These are phyloP conservation scores for Backusella morwellensis DNA, from an alignment of 192 early-diverging fungal species.

Conservation along the genomic window DNA sequence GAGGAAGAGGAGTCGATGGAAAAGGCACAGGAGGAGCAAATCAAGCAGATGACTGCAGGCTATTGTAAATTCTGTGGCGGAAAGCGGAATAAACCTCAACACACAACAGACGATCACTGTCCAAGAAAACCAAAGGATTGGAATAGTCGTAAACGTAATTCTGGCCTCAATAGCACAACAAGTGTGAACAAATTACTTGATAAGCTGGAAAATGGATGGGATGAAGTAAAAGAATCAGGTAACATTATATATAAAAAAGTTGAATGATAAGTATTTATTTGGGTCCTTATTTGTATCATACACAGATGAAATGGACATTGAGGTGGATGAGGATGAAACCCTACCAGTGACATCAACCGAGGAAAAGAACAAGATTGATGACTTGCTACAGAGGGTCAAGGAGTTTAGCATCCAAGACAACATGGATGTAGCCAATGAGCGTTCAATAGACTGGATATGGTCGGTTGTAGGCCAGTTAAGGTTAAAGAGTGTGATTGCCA, in stretches of 20 bases:
- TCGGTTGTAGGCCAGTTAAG: constrained; percentile 30
- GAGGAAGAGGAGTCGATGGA: neutral
- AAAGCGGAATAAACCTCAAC: constrained; percentile 21
- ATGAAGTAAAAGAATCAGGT: constrained; percentile 26
- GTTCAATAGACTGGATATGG: constrained; percentile 46
- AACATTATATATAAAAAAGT: neutral
- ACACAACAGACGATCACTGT: constrained; percentile 20
- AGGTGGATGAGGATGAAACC: constrained; percentile 18
- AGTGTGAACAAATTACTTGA: constrained; percentile 23
- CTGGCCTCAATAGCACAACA: constrained; percentile 27
- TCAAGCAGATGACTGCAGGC: neutral
- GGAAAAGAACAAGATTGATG: neutral
- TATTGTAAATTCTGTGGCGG: constrained; percentile 44
- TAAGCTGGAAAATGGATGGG: constrained; percentile 18
- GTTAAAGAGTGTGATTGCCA: constrained; percentile 33
- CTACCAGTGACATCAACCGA: neutral
- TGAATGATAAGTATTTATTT: too few species aligned
- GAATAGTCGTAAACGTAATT: constrained; percentile 26
- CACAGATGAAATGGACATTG: constrained; percentile 35
- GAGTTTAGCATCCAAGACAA: neutral
- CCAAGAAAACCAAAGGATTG: constrained; percentile 24
- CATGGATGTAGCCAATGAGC: constrained; percentile 14
- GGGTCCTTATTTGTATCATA: neutral
- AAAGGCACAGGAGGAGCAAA: neutral
- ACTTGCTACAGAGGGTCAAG: neutral